Evolutionary conservation across 2,329 filamentous ascomycete genomes (phyloP).

Genomic region (Scedosporium minutisporum): DNA sequence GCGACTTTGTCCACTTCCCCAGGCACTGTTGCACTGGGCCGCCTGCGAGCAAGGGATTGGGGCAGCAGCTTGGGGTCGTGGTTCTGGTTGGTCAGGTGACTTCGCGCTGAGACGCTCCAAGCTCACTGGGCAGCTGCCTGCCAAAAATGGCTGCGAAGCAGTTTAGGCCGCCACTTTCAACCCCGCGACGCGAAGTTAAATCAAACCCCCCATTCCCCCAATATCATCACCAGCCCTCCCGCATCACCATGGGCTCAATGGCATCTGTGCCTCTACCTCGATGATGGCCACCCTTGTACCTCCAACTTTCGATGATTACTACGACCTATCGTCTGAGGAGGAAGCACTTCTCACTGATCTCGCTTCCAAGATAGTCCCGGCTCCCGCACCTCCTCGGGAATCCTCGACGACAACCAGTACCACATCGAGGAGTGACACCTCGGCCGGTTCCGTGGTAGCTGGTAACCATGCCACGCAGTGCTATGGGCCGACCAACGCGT

Average conservation of each 20-base stretch:
- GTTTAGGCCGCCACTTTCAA: not conserved
- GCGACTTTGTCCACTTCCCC: too few species aligned
- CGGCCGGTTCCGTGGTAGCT: not conserved
- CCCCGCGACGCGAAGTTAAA: not conserved
- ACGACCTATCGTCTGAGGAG: conserved; percentile 24
- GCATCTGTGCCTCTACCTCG: not conserved
- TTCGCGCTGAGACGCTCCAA: not conserved
- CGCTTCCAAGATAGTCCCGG: not conserved
- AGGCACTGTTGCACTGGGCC: too few species aligned
- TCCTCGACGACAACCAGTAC: not conserved
- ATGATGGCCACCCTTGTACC: conserved; percentile 1
- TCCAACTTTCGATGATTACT: conserved; percentile 1
- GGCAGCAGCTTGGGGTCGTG: too few species aligned
- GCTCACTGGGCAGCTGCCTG: too few species aligned
- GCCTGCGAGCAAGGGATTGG: too few species aligned
- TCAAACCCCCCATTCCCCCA: not conserved
- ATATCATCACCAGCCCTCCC: not conserved
- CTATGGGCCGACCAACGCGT: not conserved
- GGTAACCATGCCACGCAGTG: not conserved
- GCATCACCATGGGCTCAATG: not conserved
- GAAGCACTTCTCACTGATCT: conserved; percentile 26
- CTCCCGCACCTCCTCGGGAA: not conserved
- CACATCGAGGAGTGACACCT: not conserved
- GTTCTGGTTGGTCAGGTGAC: not conserved
- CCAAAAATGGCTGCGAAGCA: not conserved